These are phyloP conservation scores for Boletus sp. DNA, from an alignment of 768 basidiomycete genomes.

Conservation along the genomic window DNA sequence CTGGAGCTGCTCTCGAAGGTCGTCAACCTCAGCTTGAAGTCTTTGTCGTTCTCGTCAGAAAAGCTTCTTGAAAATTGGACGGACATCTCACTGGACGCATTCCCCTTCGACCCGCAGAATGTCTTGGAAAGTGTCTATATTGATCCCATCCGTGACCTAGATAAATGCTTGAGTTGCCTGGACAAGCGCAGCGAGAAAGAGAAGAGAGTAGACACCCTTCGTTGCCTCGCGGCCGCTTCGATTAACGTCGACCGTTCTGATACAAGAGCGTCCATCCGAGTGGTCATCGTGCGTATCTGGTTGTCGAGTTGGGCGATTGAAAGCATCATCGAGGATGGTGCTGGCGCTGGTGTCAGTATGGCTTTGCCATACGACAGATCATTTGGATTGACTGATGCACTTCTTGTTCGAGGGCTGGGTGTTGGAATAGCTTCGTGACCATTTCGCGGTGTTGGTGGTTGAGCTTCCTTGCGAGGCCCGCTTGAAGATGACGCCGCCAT, in stretches of 20 bases:
- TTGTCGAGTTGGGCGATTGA: constrained; percentile 34
- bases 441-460: background rate
- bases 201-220: constrained; percentile 17
- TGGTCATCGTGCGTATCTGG: constrained; percentile 36
- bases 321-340: constrained; percentile 8
- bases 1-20: constrained; percentile 33
- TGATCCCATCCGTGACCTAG: constrained; percentile 18
- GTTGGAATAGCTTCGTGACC: background rate
- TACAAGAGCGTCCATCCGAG: constrained; percentile 37
- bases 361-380: constrained; percentile 2
- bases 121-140: constrained; percentile 21
- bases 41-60: constrained; percentile 17
- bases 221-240: constrained; percentile 20
- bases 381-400: constrained; percentile 22
- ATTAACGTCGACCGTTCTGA: constrained; percentile 36
- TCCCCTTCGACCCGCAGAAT: constrained; percentile 33
- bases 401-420: constrained; percentile 17
- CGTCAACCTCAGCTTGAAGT: constrained; percentile 28
- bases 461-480: background rate
- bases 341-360: background rate
- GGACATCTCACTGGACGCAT: constrained; percentile 33
- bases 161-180: background rate
- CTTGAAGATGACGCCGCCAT: constrained; percentile 1
- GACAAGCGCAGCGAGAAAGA: background rate
- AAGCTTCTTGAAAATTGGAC: background rate